Evolutionary conservation across 768 basidiomycete species (phyloP).

Genomic region (Pleurotus cornucopiae): DNA sequence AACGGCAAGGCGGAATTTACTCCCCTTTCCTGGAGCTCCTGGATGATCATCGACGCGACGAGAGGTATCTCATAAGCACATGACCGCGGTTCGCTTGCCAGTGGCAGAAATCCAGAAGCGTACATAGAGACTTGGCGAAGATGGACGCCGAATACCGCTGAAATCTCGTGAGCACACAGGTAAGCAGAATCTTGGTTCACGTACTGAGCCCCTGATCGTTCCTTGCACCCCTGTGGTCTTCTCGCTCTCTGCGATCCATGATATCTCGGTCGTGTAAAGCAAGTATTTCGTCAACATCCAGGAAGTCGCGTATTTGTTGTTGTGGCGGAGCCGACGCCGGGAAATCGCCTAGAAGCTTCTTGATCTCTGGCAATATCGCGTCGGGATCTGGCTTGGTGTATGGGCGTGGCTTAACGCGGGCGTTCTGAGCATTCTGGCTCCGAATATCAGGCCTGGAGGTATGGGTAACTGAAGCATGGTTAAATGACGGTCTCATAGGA

Average conservation of each 20-base stretch:
- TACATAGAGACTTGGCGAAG: conserved; percentile 5
- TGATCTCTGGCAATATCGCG: background rate
- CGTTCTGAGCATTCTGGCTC: too few relatives aligned
- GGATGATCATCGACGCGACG: background rate
- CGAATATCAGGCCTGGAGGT: too few relatives aligned
- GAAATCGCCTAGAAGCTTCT: background rate
- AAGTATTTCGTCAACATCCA: conserved; percentile 2
- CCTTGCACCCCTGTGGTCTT: background rate
- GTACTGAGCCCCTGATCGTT: background rate
- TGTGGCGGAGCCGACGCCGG: background rate
- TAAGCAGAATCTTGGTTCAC: background rate
- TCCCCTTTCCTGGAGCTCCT: background rate
- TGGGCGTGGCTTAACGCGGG: background rate
- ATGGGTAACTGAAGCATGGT: too few relatives aligned
- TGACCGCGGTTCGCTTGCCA: background rate
- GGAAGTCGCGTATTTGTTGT: background rate
- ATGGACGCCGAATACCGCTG: background rate
- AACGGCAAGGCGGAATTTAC: background rate
- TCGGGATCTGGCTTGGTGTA: conserved; percentile 1
- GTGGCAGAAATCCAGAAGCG: background rate
- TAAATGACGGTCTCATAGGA: too few relatives aligned
- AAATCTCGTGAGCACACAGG: background rate
- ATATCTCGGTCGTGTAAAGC: conserved; percentile 2
- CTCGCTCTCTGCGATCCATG: conserved; percentile 3
- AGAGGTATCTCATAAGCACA: background rate